Percentiles rank a stretch among this genome's conserved stretches.
Conservation (phyloP, 768 basidiomycete species). For the Cantharellus anzutake region DNA sequence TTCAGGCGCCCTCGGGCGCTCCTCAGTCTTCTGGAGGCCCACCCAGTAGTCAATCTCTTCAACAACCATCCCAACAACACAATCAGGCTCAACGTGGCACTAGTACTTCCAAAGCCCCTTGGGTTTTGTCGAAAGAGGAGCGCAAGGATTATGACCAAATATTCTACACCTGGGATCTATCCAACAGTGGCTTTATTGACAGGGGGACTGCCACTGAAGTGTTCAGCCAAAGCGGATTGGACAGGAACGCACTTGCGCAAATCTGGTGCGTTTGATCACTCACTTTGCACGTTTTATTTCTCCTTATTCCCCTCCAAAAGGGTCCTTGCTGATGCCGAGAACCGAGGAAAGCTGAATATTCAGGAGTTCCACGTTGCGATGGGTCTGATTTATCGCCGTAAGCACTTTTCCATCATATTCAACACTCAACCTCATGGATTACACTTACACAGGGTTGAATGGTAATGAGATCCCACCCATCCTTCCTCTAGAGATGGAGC, state of each 20-base stretch:
- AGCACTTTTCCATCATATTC: constrained; percentile 17
- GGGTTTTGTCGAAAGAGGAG: constrained; percentile 75
- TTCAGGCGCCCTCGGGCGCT: constrained; percentile 18
- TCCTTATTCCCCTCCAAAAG: constrained; percentile 22
- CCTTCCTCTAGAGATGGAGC: constrained; percentile 77
- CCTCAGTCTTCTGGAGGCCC: constrained; percentile 34
- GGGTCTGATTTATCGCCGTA: constrained; percentile 93
- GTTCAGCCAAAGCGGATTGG: constrained; percentile 82
- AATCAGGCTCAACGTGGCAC: constrained; percentile 57
- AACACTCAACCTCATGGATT: neutral
- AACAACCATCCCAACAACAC: constrained; percentile 76
- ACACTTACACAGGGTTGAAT: constrained; percentile 45
- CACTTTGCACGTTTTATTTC: neutral
- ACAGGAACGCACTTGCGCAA: constrained; percentile 74
- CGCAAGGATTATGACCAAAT: constrained; percentile 95
- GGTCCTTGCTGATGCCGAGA: constrained; percentile 82
- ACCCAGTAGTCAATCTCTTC: constrained; percentile 44
- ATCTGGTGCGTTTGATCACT: constrained; percentile 53
- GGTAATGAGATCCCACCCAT: constrained; percentile 77
- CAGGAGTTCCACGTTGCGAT: constrained; percentile 98
- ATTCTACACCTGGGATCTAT: constrained; percentile 89
- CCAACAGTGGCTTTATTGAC: constrained; percentile 63
- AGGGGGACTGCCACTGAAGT: constrained; percentile 77
- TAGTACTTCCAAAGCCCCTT: constrained; percentile 50
- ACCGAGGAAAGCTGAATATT: constrained; percentile 86